Percentiles rank a stretch among this genome's conserved stretches.
Conservation (phyloP, 1,284 basidiomycete species). For the Macrocystidia cucumis region DNA sequence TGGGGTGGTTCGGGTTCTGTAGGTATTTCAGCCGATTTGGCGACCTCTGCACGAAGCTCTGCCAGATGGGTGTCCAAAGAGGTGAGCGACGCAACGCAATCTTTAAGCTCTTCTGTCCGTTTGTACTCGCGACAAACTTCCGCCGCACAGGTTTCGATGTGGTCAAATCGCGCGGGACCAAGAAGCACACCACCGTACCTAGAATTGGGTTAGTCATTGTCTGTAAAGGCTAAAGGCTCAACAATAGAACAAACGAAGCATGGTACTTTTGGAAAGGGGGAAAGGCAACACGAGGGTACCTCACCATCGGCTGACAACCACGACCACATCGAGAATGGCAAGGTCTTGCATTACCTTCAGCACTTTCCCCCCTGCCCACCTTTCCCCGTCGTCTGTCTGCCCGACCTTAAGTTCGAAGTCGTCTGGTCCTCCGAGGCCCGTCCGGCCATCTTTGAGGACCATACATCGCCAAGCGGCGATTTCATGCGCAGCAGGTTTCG, state of each 20-base stretch:
- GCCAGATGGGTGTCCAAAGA: constrained; percentile 56
- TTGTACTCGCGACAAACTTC: constrained; percentile 69
- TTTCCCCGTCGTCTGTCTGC: constrained; percentile 66
- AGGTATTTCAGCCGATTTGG: constrained; percentile 11
- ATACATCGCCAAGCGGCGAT: constrained; percentile 73
- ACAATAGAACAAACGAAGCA: too few relatives aligned
- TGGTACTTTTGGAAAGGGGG: constrained; percentile 3
- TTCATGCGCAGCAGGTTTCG: constrained; percentile 57
- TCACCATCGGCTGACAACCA: constrained; percentile 71
- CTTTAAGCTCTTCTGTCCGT: constrained; percentile 54
- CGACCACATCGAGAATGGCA: constrained; percentile 53
- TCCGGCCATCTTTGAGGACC: constrained; percentile 55
- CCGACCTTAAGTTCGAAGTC: constrained; percentile 63
- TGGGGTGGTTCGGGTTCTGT: constrained; percentile 1
- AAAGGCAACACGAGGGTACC: constrained; percentile 15
- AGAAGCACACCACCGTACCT: constrained; percentile 78
- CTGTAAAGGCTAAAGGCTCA: too few relatives aligned
- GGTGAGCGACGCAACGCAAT: constrained; percentile 46
- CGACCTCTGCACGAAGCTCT: constrained; percentile 44
- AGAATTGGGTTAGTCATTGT: constrained; percentile 5
- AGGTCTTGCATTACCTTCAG: constrained; percentile 65
- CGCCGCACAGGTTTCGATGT: constrained; percentile 67
- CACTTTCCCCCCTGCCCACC: constrained; percentile 55
- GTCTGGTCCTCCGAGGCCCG: constrained; percentile 61
- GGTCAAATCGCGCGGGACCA: constrained; percentile 60